Base-by-base conservation (phyloP, 1,284 basidiomycete species). In the Pseudozyma thailandica region DNA sequence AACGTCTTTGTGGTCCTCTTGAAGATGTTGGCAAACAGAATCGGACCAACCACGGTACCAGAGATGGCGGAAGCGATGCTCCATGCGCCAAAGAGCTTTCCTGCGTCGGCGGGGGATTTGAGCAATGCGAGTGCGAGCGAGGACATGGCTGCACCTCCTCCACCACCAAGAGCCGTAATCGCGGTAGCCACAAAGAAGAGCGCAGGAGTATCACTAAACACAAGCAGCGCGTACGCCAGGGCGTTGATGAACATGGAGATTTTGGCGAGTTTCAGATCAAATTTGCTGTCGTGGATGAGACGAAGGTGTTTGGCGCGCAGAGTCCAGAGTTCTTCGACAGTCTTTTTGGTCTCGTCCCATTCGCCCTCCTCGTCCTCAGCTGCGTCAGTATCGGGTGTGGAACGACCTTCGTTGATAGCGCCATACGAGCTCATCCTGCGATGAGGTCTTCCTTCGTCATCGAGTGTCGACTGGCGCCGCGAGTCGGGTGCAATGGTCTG, bases 1-100 rank as follows among this genome's bases (percentile, higher is more conserved):
- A 68, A 73, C 8, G 56, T 60, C 30, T 65, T 58, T 6, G 69
- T 74, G 1, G 74, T 79, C 1, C 45, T 21, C 30, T 65, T 56
- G 37, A 78, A 82, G 3, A 77, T 46, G 18, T 66, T 39, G 6
- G 77, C 72, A 33, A 82, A 82, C 35, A 82, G 38, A 26, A 78
- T 49, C 0, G 81, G 81, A 1, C 81, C 80, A 1, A 82, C 41
- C 2, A 82, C 69, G 20, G 74, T 75, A 18, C 71, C 61, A 0
- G 68, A 69, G 31, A 81, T 57, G 27, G 80, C 81, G 23, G 68
- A 71, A 7, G 75, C 54, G 47, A 82, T 77, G 43, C 64, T 72
- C 78, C 78, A 80, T 16, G 81, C 81, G 15, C 75, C 80, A 37
- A 82, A 82, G 26, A 82, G 62, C 46, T 79, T 78, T 6, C 80